Evolutionary conservation across 78 protist genomes (phyloP), one percentile per base, ranked within the genome.

Genomic region (Tieghemostelium lacteum): DNA sequence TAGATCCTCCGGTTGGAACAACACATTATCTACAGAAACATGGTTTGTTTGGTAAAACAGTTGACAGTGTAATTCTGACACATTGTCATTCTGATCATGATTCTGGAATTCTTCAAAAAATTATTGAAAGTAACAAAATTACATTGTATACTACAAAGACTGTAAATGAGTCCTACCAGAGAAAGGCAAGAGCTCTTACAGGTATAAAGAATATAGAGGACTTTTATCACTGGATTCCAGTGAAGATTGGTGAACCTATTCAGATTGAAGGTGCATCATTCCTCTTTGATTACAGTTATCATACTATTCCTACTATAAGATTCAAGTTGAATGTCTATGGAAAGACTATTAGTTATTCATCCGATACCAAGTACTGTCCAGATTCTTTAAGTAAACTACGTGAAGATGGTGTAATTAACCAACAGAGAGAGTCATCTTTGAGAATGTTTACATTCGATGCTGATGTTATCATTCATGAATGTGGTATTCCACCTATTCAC

Each of bases 61-160:
- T 94, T 14, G 93, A 87, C n/a, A 26, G 34, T 49, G 85, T 92
- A n/a, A 94, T 94, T n/a, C 66, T 94, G 10, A 89, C 96, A 1
- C 96, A 94, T 69, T 89, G 95, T 29, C 96, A 94, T 67, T 85
- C 96, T 0, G 96, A 94, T 72, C 96, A 94, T 50, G 96, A 94
- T 77, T 65, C 89, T 50, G 96, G 96, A 24, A 66, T 92, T 0
- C 87, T 94, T 52, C 93, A 89, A 58, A 34, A 74, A 57, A 67
- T 92, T 57, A 71, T 94, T 1, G 63, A 55, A 49, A 66, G 86
- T 61, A 67, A 54, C 58, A 87, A 92, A 34, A 73, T 94, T 14
- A 75, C 88, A 1, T 34, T 94, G 14, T 85, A 85, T 65, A 89
- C 96, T 0, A 89, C 96, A n/a, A 58, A 34, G 54, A 75, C 92